These are phyloP conservation scores for Picochlorum sp. DNA, from an alignment of 139 green algal genomes.

Conservation along the genomic window DNA sequence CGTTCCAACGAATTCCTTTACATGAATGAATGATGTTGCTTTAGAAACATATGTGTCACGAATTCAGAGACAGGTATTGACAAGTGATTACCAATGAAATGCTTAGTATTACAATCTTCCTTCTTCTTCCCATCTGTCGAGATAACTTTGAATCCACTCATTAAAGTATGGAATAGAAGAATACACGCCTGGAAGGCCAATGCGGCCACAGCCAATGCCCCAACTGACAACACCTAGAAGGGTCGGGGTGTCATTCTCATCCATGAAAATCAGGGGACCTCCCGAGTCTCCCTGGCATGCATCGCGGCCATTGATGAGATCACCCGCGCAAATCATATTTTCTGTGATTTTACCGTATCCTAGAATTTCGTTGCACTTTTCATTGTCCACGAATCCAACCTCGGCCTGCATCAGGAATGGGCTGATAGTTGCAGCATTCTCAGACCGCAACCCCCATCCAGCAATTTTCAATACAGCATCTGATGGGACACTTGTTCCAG, in stretches of 20 bases:
- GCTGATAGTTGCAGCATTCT: neutral
- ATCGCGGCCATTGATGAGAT: neutral
- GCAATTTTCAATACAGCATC: conserved; percentile 1
- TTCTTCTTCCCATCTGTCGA: neutral
- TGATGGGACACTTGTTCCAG: neutral
- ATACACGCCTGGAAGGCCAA: neutral
- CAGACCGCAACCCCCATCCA: neutral
- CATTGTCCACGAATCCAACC: neutral
- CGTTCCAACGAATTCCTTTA: too few species aligned
- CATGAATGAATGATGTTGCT: too few species aligned
- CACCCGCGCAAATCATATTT: too few species aligned
- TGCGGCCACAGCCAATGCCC: neutral
- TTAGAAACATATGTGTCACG: too few species aligned
- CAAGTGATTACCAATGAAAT: too few species aligned
- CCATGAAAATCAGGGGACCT: neutral
- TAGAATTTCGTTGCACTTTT: neutral
- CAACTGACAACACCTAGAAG: neutral
- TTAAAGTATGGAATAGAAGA: neutral
- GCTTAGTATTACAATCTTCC: neutral
- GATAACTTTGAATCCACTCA: neutral
- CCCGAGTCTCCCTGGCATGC: conserved; percentile 3
- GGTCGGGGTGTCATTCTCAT: neutral
- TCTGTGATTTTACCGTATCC: neutral
- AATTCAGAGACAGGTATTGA: too few species aligned
- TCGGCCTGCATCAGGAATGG: neutral